Evolutionary conservation across 805 yeast species (phyloP), one percentile per base, ranked within the genome.

Genomic region (Spathaspora gorwiae): DNA sequence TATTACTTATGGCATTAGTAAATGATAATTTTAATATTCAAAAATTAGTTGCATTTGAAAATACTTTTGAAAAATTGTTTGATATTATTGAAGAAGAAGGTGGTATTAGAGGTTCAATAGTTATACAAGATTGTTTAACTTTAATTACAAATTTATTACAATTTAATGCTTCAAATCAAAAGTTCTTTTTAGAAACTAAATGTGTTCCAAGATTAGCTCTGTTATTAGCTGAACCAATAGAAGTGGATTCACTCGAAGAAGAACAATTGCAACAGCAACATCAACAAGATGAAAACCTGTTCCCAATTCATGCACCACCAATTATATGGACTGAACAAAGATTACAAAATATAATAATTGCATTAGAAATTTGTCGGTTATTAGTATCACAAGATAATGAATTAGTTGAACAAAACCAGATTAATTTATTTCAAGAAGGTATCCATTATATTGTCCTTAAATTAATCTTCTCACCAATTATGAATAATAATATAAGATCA

Each of bases 41-140:
- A 61, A 90, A 90, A 57, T 68, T 94, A 14, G 95, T 95, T 8
- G 99, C 96, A 0, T 94, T 94, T 59, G 97, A 94, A 60, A 90
- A 88, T 53, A 84, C 95, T 0, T 90, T 94, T 58, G 97, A 89
- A 49, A 80, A 75, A 48, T 65, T 90, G 10, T 90, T 92, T 56
- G 73, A 70, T n/a, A 84, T 94, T 11, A 81, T 92, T 24, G 82
- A 80, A 12, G 86, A 81, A 50, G 97, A 90, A 62, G 97, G 96
- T 30, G 96, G 96, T 3, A 75, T 89, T 12, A 76, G 90, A 43
- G 97, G 96, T 8, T 88, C 94, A 14, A 75, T 89, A 31, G 81
- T 89, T n/a, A 95, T 90, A 7, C 94, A 87, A 59, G 98, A 94
- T 64, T 87, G 96, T 61, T 68, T 95, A 44, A 79, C 89, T 0